Percentiles rank a stretch among this genome's conserved stretches.
phyloP scores from a whole-genome alignment of 148 eudicot genomes.

The Fagopyrum tataricum region DNA sequence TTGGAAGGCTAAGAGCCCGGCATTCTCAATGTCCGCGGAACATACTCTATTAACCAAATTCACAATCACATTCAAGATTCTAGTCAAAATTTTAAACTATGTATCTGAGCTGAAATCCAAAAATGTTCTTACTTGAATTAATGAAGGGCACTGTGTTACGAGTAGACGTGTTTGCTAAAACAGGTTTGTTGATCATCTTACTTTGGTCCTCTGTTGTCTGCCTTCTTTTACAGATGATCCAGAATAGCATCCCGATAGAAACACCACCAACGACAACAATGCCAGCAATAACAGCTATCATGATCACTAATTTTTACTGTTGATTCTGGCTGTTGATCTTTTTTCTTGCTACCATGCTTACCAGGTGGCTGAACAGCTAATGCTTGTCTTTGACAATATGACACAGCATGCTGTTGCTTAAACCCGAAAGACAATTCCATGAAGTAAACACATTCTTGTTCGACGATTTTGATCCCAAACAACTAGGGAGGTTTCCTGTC shows the following conservation, averaged over 20 bases:
- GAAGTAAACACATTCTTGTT: slow-evolving; percentile 40
- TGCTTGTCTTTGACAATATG: slow-evolving; percentile 57
- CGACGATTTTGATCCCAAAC: slow-evolving; percentile 38
- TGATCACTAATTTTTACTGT: slow-evolving; percentile 43
- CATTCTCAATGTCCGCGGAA: slow-evolving; percentile 46
- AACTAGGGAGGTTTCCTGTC: slow-evolving; percentile 57
- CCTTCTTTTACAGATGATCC: slow-evolving; percentile 29
- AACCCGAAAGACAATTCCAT: slow-evolving; percentile 63
- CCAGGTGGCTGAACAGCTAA: slow-evolving; percentile 59
- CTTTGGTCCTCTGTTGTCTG: slow-evolving; percentile 13
- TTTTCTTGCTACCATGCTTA: slow-evolving; percentile 15
- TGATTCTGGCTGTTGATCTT: slow-evolving; percentile 15
- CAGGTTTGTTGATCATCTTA: slow-evolving; percentile 33
- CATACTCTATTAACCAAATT: slow-evolving; percentile 39
- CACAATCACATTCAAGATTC: slow-evolving; percentile 2
- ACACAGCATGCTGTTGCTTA: slow-evolving; percentile 41
- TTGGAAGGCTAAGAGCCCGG: slow-evolving; percentile 58
- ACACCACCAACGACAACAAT: slow-evolving; percentile 33
- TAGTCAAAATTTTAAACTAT: not conserved
- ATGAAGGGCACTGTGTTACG: slow-evolving; percentile 36
- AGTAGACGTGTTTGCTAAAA: slow-evolving; percentile 28
- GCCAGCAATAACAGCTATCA: slow-evolving; percentile 60
- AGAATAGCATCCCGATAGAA: slow-evolving; percentile 34
- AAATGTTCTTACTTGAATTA: slow-evolving; percentile 44
- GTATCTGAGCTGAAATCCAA: not conserved